Conservation (phyloP, 2,329 filamentous ascomycete genomes). For the Fusarium praegraminearum region DNA sequence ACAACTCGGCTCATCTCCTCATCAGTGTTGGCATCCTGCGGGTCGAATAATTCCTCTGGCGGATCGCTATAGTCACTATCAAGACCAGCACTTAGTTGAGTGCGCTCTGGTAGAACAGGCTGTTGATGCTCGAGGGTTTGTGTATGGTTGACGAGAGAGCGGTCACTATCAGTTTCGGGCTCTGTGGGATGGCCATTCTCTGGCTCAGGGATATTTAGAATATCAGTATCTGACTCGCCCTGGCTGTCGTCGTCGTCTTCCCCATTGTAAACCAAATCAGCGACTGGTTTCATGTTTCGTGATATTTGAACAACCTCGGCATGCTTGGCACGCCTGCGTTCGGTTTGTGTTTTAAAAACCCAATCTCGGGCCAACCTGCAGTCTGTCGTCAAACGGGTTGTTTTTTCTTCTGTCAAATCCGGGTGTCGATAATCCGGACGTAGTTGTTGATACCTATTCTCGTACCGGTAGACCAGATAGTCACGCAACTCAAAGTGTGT, state of each 20-base stretch:
- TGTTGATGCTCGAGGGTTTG: background rate
- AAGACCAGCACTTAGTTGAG: background rate
- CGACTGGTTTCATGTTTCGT: background rate
- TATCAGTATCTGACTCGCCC: too few relatives aligned
- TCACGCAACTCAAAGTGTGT: conserved; percentile 1
- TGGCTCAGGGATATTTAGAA: background rate
- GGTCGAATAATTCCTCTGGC: background rate
- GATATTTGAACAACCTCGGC: background rate
- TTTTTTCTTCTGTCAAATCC: background rate
- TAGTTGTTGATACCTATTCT: background rate
- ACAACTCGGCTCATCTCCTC: background rate
- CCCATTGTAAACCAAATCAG: too few relatives aligned
- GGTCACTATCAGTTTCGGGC: background rate
- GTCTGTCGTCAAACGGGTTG: background rate
- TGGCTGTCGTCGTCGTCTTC: background rate
- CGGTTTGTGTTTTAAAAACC: background rate
- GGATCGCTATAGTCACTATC: background rate
- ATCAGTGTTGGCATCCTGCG: background rate
- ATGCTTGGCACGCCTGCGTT: background rate
- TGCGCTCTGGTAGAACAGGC: background rate
- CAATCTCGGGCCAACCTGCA: background rate
- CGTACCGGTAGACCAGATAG: background rate
- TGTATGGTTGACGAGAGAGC: background rate
- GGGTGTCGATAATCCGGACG: too few relatives aligned
- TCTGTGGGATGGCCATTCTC: background rate